These are phyloP conservation scores for Poa pratensis DNA, from an alignment of 176 grass and related monocot genomes.

Conservation along the genomic window DNA sequence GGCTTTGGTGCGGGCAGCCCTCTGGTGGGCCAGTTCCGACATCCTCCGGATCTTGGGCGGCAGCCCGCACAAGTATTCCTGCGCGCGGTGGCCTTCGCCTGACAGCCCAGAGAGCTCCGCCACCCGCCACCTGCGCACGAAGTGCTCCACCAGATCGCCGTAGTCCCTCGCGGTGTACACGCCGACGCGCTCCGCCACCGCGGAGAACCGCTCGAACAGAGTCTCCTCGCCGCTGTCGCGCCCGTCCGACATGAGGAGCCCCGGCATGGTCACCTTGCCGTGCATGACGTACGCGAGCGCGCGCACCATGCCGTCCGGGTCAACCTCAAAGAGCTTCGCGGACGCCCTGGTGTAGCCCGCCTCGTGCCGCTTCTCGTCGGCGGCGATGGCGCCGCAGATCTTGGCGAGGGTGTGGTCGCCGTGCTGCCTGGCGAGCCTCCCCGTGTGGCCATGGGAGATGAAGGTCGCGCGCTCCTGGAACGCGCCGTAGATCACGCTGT, in stretches of 20 bases:
- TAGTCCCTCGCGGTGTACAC: conserved; percentile 51
- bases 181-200: conserved; percentile 25
- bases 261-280: conserved; percentile 48
- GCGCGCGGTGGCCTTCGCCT: conserved; percentile 37
- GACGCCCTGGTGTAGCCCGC: conserved; percentile 33
- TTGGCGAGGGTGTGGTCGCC: conserved; percentile 37
- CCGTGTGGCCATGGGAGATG: conserved; percentile 43
- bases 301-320: conserved; percentile 47
- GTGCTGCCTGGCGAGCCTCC: conserved; percentile 20
- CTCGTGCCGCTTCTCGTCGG: conserved; percentile 52
- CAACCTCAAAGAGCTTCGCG: conserved; percentile 32
- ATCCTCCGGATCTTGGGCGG: conserved; percentile 37
- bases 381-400: conserved; percentile 51
- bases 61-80: conserved; percentile 47
- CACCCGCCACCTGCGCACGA: conserved; percentile 45
- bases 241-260: conserved; percentile 42
- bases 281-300: conserved; percentile 42
- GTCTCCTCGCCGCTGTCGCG: neutral
- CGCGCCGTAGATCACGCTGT: conserved; percentile 27
- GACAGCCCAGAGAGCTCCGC: conserved; percentile 35
- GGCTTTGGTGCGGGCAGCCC: neutral
- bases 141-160: conserved; percentile 48
- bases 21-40: conserved; percentile 32
- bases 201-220: conserved; percentile 43
- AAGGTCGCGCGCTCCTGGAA: conserved; percentile 35